Evolutionary conservation across 192 early-diverging fungal genomes (phyloP).

Genomic region (Chytriomyces sp.): DNA sequence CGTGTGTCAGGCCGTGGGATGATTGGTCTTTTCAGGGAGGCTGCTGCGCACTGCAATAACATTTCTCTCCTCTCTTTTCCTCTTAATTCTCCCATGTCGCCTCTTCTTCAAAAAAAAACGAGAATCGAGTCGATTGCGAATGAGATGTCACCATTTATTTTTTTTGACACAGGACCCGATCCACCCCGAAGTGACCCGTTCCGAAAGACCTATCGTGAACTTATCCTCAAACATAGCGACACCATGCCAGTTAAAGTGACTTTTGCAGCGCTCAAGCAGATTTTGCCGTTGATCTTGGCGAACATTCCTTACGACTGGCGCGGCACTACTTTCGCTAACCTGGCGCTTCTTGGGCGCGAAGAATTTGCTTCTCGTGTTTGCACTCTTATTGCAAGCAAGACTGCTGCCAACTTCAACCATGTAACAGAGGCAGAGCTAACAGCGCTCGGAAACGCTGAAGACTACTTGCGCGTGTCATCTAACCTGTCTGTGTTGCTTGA

Average conservation of each 20-base stretch:
- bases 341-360: neutral
- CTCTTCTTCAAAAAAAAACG: no score
- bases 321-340: constrained; percentile 1
- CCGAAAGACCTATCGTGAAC: no score
- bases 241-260: no score
- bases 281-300: neutral
- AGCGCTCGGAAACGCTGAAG: neutral
- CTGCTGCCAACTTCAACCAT: neutral
- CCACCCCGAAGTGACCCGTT: no score
- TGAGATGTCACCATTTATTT: no score
- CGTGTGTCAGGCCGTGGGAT: neutral
- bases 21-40: neutral
- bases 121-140: no score
- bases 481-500: constrained; percentile 1
- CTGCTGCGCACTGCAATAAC: constrained; percentile 3
- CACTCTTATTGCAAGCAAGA: neutral
- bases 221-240: no score
- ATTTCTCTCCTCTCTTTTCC: neutral
- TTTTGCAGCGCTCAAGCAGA: neutral
- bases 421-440: neutral
- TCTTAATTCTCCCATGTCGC: no score
- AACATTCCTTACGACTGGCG: constrained; percentile 1
- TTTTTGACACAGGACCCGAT: no score
- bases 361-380: neutral
- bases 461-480: neutral